A percentile compares a stretch with the other conserved stretches of the same genome.
Evolutionary conservation across 2,329 filamentous ascomycete species (phyloP).

Genomic region (Dactylonectria estremocensis): DNA sequence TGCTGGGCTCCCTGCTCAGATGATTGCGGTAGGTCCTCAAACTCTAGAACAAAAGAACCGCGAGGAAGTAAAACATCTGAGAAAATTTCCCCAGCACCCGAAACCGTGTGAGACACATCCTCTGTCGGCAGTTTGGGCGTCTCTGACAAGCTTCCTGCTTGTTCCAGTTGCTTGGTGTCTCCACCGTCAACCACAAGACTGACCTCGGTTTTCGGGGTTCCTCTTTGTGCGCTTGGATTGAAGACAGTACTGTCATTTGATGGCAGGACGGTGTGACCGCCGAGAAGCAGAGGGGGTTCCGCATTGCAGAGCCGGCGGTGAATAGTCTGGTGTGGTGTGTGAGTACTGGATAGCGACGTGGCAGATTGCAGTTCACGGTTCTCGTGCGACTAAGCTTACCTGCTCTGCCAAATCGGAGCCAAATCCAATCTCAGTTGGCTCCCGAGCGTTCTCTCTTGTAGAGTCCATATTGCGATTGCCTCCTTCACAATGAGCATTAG

Average conservation of each 20-base stretch:
- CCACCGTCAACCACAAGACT: not conserved
- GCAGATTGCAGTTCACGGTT: not conserved
- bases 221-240: not conserved
- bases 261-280: not conserved
- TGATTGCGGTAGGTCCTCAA: not conserved
- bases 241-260: not conserved
- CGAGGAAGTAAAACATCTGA: not conserved
- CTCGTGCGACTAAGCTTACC: not conserved
- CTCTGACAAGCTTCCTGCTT: not conserved
- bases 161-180: slow-evolving; percentile 3
- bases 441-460: not conserved
- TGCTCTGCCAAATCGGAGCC: no score
- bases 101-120: not conserved
- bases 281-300: not conserved
- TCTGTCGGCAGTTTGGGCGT: not conserved
- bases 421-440: not conserved
- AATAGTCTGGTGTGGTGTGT: not conserved
- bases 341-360: not conserved
- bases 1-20: not conserved
- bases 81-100: not conserved
- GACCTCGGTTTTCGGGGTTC: not conserved
- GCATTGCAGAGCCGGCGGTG: not conserved
- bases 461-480: not conserved
- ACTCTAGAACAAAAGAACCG: no score
- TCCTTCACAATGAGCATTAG: not conserved